Evolutionary conservation across 2,329 filamentous ascomycete genomes (phyloP), one percentile per base, ranked within the genome.

Genomic region (Microcyclospora tardicrescens): DNA sequence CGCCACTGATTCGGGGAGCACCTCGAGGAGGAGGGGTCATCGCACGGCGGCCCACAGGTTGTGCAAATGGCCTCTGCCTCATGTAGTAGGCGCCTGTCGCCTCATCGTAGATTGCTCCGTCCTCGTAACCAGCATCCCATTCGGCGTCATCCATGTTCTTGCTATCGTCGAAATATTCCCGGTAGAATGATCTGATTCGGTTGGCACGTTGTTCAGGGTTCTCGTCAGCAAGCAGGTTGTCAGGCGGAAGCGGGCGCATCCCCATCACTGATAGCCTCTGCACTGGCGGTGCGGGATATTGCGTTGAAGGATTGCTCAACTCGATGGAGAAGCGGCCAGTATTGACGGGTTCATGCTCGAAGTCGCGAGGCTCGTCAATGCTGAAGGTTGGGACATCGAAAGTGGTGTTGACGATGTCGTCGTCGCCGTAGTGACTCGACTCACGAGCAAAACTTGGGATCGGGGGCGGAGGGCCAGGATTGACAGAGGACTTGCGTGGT

Each of bases 141-240:
- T 89, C 82, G 52, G 87, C 82, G 45, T 83, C 79, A 60, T 87
- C 54, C 16, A 53, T 46, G 13, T 44, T 52, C 19, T 45, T 36
- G 42, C 69, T 76, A 32, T 95, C 89, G 49, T 96, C 91, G 52
- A 98, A 98, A 66, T 98, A 98, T 59, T 98, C 91, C 67, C 95
- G 95, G 69, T 98, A 98, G 68, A 98, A 98, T 3, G 91, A 98
- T 59, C 91, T 77, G 50, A 98, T 98, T 42, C 91, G 79, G 67
- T 95, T 96, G 47, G 91, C 91, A 53, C 91, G 78, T 55, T 89
- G 79, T 61, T 96, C 91, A 0, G 91, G 86, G 57, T 95, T 89
- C 57, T 96, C 91, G 2, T 79, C 75, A 33, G 84, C 77, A 47
- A 93, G 83, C 12, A 32, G 12, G 30, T n/a, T 32, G 54, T 87